Evolutionary conservation across 345 rosid genomes (phyloP), one percentile per base, ranked within the genome.

Genomic region (Corymbia maculata): DNA sequence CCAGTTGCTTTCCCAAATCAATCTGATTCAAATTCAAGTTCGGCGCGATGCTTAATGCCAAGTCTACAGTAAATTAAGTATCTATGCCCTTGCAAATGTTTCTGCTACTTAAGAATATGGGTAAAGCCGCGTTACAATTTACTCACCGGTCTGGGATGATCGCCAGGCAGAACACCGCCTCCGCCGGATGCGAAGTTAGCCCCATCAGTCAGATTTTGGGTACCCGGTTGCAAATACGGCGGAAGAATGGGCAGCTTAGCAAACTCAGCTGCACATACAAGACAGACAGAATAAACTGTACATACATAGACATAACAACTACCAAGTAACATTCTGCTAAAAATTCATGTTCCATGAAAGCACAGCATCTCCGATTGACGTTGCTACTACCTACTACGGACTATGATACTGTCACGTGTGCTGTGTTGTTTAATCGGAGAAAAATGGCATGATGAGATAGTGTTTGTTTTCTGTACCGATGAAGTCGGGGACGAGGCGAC

Each of bases 111-210:
- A 9, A 36, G 49, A 75, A 26, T 75, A 36, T 9, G 11, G 11
- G 82, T 0, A 75, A 75, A 17, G 3, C 84, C 6, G 84, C 84
- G 42, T 75, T 19, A 19, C 28, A 75, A 42, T 36, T 75, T 75
- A 42, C 84, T 42, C 84, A 42, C 84, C 14, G 84, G 82, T 19
- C 84, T 49, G 14, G 84, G 84, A 75, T 75, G 84, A 42, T 75
- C 84, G 28, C 84, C 0, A 49, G 84, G 84, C 49, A 42, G 82
- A 88, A 87, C 94, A 85, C 90, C 93, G 24, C 90, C 92, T 84
- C 90, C 93, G 2, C 64, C 91, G 16, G 93, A 91, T 3, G 94
- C 93, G 79, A 91, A 92, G 70, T 90, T 92, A n/a, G 88, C 86
- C 45, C 94, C 92, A 87, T 88, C 16, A 10, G 49, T 89, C 19